Evolutionary conservation across 352 stramenopile species (phyloP), one percentile per base, ranked within the genome.

Genomic region (Phytophthora melonis): DNA sequence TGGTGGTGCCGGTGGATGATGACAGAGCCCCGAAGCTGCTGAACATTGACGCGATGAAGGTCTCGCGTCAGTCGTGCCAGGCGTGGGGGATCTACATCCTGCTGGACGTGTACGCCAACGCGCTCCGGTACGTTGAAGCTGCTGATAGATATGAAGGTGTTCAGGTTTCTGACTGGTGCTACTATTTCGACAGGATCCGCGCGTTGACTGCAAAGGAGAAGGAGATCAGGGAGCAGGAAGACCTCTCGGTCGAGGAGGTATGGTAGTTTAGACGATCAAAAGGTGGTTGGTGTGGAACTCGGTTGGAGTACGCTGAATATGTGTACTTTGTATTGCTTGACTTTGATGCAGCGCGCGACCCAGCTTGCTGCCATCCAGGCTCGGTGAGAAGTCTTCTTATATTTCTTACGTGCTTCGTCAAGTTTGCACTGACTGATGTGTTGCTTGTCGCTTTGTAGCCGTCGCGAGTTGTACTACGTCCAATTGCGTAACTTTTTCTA

Each of bases 401-500:
- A n/a, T n/a, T n/a, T n/a, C n/a, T n/a, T 9, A 14, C 70, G 18
- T 45, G 2, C 34, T n/a, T 56, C 23, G 5, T 30, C 25, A 30
- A 3, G 25, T 30, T 30, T n/a, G n/a, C n/a, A n/a, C n/a, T n/a
- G n/a, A n/a, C n/a, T n/a, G n/a, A n/a, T n/a, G n/a, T n/a, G n/a
- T n/a, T n/a, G n/a, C n/a, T n/a, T n/a, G n/a, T n/a, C n/a, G n/a
- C n/a, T n/a, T 32, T 68, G 13, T 70, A 92, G 87, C 43, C 83
- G 86, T 32, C 83, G 76, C 69, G 88, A 95, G 69, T 78, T 95
- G 1, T 93, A 93, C 75, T 95, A 87, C 62, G 56, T 91, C 55
- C 88, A 95, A 63, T 72, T 94, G 49, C 86, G 89, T 41, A 95
- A 96, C 74, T 85, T 89, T n/a, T 92, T 87, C 65, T 93, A 87